Evolutionary conservation across 257 asterid genomes (phyloP), one percentile per base, ranked within the genome.

Genomic region (Buddleja alternifolia): DNA sequence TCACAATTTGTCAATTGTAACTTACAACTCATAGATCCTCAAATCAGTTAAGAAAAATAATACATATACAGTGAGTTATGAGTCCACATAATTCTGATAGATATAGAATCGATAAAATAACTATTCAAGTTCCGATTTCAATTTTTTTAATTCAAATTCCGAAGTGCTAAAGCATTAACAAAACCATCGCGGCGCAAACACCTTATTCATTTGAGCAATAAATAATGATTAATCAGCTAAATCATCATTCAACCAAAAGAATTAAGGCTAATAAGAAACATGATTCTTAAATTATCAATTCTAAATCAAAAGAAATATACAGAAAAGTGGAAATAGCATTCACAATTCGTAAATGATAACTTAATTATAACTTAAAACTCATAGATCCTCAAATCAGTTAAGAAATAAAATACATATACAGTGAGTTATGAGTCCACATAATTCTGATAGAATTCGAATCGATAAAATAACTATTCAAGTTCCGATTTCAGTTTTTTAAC

Each of bases 311-410:
- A 15, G 3, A 40, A 44, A 29, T 5, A 58, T n/a, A 20, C 0
- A 24, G 65, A 44, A 9, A 24, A 37, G 4, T 8, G 64, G 61
- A 63, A 75, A 8, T 17, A 9, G 37, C 61, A 42, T 10, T 16
- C 51, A 42, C 2, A 6, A 32, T 42, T 42, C 44, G 8, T 23
- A 42, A 34, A 21, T 37, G 15, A 9, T 36, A 45, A 54, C 20
- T 32, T 40, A 32, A 20, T 34, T 24, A 8, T 42, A 44, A 53
- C 29, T 42, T 4, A 21, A 51, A 23, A 21, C 7, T 14, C 46
- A 54, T 55, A 61, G 71, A 63, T 73, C 78, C 44, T 19, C 61
- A 39, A 70, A 16, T 47, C 23, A 19, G 34, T 29, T 32, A 55
- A 17, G 61, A 15, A 51, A 37, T 15, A 12, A 47, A 40, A 58